Conservation (phyloP, 768 basidiomycete species). For the Psilocybe cubensis region DNA sequence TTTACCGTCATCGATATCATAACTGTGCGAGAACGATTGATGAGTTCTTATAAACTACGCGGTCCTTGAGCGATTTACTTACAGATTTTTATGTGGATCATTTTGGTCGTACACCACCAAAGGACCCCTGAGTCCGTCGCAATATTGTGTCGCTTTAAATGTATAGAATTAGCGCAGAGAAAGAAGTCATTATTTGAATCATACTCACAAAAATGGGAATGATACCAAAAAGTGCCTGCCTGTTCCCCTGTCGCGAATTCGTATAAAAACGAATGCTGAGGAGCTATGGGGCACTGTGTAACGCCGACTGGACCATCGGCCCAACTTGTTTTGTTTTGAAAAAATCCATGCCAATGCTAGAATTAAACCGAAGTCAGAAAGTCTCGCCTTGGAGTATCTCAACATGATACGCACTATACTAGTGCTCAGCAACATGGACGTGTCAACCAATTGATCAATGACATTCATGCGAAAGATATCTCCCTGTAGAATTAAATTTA, state of each 20-base stretch:
- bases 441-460: conserved; percentile 47
- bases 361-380: not conserved
- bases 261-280: conserved; percentile 42
- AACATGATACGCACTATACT: conserved; percentile 44
- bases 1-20: conserved; percentile 50
- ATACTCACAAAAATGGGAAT: conserved; percentile 33
- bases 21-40: conserved; percentile 13
- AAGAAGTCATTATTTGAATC: conserved; percentile 1
- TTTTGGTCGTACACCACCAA: conserved; percentile 12
- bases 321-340: conserved; percentile 36
- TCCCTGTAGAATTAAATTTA: not conserved
- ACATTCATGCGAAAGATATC: conserved; percentile 48
- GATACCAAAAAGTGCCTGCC: conserved; percentile 48
- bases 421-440: conserved; percentile 51
- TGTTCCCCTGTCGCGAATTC: conserved; percentile 35
- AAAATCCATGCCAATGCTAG: conserved; percentile 50
- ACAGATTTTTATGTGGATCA: conserved; percentile 48
- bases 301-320: conserved; percentile 44
- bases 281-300: conserved; percentile 44
- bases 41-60: conserved; percentile 25
- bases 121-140: conserved; percentile 12
- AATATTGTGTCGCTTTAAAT: conserved; percentile 33
- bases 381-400: not conserved
- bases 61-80: conserved; percentile 53
- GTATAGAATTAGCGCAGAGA: conserved; percentile 10